A percentile compares a stretch with the other conserved stretches of the same genome.
Evolutionary conservation across 768 basidiomycete species (phyloP).

Genomic region (Leccinum aurantiacum): DNA sequence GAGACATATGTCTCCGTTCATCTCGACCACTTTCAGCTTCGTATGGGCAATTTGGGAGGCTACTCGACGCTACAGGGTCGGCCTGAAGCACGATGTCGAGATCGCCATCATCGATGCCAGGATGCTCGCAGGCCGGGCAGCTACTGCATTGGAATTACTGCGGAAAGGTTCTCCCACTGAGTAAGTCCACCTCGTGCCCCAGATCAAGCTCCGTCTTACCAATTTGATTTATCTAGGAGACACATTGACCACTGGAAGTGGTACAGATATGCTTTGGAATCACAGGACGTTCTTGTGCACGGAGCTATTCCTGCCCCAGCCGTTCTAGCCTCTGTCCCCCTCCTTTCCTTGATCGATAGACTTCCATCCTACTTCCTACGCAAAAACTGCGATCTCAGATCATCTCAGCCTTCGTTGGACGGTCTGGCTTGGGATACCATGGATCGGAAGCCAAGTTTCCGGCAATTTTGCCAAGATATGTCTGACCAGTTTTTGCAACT

Average conservation of each 20-base stretch:
- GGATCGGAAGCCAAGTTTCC: slow-evolving; percentile 59
- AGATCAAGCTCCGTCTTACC: not conserved
- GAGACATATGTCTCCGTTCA: slow-evolving; percentile 63
- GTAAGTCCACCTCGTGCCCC: slow-evolving; percentile 40
- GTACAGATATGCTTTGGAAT: slow-evolving; percentile 72
- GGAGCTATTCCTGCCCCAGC: slow-evolving; percentile 66
- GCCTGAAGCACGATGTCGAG: slow-evolving; percentile 73
- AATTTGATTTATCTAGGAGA: slow-evolving; percentile 40
- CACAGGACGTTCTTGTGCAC: slow-evolving; percentile 72
- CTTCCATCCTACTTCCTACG: slow-evolving; percentile 70
- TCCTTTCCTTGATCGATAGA: slow-evolving; percentile 60
- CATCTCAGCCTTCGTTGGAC: slow-evolving; percentile 34
- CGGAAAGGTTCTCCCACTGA: slow-evolving; percentile 50
- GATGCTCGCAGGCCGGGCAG: slow-evolving; percentile 54
- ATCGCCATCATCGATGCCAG: slow-evolving; percentile 77
- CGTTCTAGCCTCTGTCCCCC: slow-evolving; percentile 68
- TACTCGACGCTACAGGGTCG: slow-evolving; percentile 66
- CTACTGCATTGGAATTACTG: slow-evolving; percentile 66
- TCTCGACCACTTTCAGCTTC: slow-evolving; percentile 79
- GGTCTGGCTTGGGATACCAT: slow-evolving; percentile 54
- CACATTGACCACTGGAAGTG: slow-evolving; percentile 71
- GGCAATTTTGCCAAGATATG: slow-evolving; percentile 70
- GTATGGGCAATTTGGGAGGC: slow-evolving; percentile 85
- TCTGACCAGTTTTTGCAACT: slow-evolving; percentile 59
- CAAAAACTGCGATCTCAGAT: slow-evolving; percentile 34